phyloP scores from a whole-genome alignment of 108 stramenopile genomes.

The Nitzschia palea region DNA sequence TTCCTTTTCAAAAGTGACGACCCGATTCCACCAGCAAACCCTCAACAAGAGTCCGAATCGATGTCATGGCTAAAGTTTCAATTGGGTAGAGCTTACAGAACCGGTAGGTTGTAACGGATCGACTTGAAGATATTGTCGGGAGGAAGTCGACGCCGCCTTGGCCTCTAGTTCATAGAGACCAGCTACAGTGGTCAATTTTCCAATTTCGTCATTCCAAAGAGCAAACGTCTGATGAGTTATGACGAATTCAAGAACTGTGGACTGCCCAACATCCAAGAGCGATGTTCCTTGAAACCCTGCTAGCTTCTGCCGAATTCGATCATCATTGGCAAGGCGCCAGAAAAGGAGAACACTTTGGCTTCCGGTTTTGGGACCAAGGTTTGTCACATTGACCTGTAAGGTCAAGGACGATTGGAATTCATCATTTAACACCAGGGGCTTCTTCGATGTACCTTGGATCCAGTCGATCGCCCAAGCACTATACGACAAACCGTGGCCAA shows the following conservation, averaged over 20 bases:
- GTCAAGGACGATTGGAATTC: neutral
- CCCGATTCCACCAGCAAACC: no score
- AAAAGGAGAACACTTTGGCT: constrained; percentile 44
- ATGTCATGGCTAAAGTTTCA: no score
- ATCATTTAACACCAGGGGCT: neutral
- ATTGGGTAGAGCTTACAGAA: no score
- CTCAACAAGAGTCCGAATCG: no score
- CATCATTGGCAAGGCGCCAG: constrained; percentile 13
- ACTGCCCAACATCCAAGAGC: constrained; percentile 9
- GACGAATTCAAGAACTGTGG: constrained; percentile 11
- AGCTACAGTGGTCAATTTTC: neutral
- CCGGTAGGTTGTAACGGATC: no score
- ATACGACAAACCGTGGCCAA: constrained; percentile 62
- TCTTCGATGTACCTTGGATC: neutral
- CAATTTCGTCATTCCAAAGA: constrained; percentile 6
- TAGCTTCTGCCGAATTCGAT: constrained; percentile 18
- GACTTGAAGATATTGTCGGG: no score
- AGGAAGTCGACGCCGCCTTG: no score
- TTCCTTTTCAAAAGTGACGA: no score
- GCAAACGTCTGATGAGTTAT: constrained; percentile 12
- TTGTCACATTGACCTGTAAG: constrained; percentile 23
- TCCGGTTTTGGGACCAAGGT: constrained; percentile 34
- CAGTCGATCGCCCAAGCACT: constrained; percentile 21
- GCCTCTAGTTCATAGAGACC: constrained; percentile 8
- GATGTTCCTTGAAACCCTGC: constrained; percentile 25